A percentile compares a stretch with the other conserved stretches of the same genome.
These are phyloP conservation scores for Rosa rugosa DNA, from an alignment of 306 rosid genomes.

Conservation along the genomic window DNA sequence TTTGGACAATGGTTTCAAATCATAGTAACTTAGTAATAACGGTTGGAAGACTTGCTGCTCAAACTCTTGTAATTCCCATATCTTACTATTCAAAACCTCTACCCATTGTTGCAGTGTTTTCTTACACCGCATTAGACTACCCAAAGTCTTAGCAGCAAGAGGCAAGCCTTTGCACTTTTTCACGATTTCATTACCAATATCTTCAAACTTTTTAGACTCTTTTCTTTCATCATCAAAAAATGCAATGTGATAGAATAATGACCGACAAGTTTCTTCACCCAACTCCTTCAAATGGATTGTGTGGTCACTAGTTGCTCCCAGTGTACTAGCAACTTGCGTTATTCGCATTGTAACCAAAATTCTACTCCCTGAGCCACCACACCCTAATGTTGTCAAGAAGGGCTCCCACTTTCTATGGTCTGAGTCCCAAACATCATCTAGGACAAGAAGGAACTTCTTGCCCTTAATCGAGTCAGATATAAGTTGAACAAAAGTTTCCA, in stretches of 20 bases:
- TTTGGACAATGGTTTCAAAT: not conserved
- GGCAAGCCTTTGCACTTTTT: constrained; percentile 4
- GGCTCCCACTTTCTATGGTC: not conserved
- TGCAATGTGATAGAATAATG: constrained; percentile 1
- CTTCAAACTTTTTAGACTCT: not conserved
- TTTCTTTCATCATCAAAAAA: not conserved
- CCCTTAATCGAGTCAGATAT: not conserved
- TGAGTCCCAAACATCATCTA: not conserved
- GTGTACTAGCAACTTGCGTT: not conserved
- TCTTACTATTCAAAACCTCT: not conserved
- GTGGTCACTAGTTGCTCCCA: not conserved
- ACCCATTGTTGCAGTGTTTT: not conserved
- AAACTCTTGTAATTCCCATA: not conserved
- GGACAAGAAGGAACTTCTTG: not conserved
- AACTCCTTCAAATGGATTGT: not conserved
- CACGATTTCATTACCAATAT: not conserved
- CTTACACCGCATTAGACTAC: constrained; percentile 13
- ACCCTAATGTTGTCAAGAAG: rapidly evolving
- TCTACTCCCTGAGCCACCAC: not conserved
- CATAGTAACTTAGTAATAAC: not conserved
- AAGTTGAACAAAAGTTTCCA: not conserved
- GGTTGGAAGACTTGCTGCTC: not conserved
- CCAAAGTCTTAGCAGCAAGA: not conserved
- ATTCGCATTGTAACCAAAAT: not conserved
- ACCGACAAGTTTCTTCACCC: not conserved